Evolutionary conservation across 768 basidiomycete species (phyloP), one percentile per base, ranked within the genome.

Genomic region (Pleurotus djamor): DNA sequence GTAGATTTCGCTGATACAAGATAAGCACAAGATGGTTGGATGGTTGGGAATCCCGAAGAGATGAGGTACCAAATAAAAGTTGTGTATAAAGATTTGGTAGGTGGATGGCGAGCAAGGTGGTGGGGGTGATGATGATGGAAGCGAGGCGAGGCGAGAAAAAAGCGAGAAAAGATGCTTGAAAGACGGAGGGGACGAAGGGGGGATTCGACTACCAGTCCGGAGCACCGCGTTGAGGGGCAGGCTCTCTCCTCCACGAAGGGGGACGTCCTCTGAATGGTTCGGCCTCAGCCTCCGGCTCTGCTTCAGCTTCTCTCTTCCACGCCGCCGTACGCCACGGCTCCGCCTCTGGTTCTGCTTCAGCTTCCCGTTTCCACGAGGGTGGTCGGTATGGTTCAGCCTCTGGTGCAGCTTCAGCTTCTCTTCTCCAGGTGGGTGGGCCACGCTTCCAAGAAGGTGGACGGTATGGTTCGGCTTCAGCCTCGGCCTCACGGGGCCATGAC

Each of bases 291-390:
- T 54, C 52, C 34, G 52, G 52, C 8, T 41, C 9, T 41, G 54
- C 17, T 32, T 41, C 37, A 12, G 54, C 54, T 5, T 56, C 54
- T 16, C 54, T 37, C 21, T 56, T 56, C 54, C 54, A 56, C 28
- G 49, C 28, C 6, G 49, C 21, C 21, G 21, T 28, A 28, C 21
- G 21, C 21, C 21, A 32, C 5, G 49, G 28, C 10, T 50, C 16
- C 13, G 54, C 17, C 21, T 56, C 54, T 17, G 54, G n/a, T 14
- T 56, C 54, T 6, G 54, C 54, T 14, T 41, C 37, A 17, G 54
- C 54, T 38, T 56, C 54, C 10, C 54, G 54, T 32, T 33, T 56
- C 54, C 54, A 56, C 4, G 54, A 7, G 28, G 54, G 54, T 13
- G 54, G 36, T 28, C 21, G 21, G 21, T 28, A 28, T 28, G 21